These are phyloP conservation scores for Sporothrix phasma DNA, from an alignment of 2,329 filamentous ascomycete species.

Conservation along the genomic window DNA sequence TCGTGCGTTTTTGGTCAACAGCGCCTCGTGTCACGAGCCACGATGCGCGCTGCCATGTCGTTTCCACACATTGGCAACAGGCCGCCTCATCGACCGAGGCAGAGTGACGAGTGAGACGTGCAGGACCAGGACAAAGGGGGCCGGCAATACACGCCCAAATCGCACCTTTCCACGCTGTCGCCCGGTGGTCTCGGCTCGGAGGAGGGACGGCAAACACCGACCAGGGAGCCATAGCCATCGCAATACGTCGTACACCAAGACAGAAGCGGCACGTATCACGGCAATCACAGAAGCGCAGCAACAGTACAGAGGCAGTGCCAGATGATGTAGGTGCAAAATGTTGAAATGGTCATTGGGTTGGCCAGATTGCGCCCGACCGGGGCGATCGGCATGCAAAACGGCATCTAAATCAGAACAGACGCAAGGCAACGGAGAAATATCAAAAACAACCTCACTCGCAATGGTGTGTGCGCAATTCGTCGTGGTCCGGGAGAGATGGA, in stretches of 20 bases:
- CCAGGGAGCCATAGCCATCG: too few species aligned
- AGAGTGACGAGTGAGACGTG: too few species aligned
- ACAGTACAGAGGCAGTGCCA: too few species aligned
- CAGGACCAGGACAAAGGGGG: too few species aligned
- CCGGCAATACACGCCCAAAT: too few species aligned
- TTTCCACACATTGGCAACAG: too few species aligned
- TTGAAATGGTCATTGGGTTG: background rate
- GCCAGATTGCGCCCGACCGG: background rate
- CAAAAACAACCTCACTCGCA: background rate
- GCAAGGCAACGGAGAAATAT: background rate
- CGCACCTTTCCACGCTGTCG: background rate
- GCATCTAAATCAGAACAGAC: background rate
- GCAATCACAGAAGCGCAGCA: background rate
- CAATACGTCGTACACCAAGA: background rate
- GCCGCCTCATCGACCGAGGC: too few species aligned
- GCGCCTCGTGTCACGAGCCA: too few species aligned
- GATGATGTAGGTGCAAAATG: background rate
- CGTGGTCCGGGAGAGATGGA: constrained; percentile 6
- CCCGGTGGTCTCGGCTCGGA: background rate
- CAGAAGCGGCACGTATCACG: too few species aligned
- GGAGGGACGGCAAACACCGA: background rate
- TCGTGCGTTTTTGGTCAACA: too few species aligned
- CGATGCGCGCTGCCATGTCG: too few species aligned
- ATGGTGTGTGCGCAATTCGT: constrained; percentile 25
- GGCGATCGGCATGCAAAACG: background rate